phyloP scores from a whole-genome alignment of 179 eudicot genomes.

The Heliamphora pulchella region DNA sequence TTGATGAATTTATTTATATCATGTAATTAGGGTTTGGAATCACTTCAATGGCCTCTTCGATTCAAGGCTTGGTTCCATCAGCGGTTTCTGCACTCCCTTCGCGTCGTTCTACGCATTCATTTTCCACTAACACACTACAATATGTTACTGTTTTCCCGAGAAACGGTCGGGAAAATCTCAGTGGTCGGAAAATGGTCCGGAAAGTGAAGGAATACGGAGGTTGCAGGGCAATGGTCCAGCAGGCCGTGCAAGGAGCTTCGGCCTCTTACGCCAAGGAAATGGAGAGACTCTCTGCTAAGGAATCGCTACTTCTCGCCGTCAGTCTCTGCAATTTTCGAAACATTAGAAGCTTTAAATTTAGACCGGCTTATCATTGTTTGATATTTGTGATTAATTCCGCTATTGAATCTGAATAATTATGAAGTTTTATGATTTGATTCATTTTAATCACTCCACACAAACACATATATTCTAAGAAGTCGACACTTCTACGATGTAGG shows the following conservation, averaged over 20 bases:
- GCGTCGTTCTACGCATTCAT: not conserved
- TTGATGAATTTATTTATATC: no score
- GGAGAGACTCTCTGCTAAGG: slow-evolving; percentile 89
- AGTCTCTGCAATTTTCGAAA: slow-evolving; percentile 9
- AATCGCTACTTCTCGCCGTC: slow-evolving; percentile 80
- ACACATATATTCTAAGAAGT: not conserved
- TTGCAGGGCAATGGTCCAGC: slow-evolving; percentile 50
- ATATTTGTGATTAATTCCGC: not conserved
- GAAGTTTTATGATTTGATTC: not conserved
- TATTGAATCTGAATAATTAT: not conserved
- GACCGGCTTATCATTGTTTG: not conserved
- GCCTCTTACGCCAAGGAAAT: slow-evolving; percentile 75
- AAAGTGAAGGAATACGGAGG: not conserved
- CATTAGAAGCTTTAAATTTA: not conserved
- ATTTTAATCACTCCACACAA: not conserved
- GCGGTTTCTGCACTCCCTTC: slow-evolving; percentile 12
- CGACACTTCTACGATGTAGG: no score
- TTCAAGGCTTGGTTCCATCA: slow-evolving; percentile 18
- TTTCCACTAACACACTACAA: not conserved
- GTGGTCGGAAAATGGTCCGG: not conserved
- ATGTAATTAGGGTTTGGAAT: not conserved
- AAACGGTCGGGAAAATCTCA: not conserved
- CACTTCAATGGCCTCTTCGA: slow-evolving; percentile 27
- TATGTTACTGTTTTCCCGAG: slow-evolving; percentile 13
- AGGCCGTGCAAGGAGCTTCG: slow-evolving; percentile 53